A percentile compares a stretch with the other conserved stretches of the same genome.
Conservation (phyloP, 139 green algal genomes). For the Penium margaritaceum region DNA sequence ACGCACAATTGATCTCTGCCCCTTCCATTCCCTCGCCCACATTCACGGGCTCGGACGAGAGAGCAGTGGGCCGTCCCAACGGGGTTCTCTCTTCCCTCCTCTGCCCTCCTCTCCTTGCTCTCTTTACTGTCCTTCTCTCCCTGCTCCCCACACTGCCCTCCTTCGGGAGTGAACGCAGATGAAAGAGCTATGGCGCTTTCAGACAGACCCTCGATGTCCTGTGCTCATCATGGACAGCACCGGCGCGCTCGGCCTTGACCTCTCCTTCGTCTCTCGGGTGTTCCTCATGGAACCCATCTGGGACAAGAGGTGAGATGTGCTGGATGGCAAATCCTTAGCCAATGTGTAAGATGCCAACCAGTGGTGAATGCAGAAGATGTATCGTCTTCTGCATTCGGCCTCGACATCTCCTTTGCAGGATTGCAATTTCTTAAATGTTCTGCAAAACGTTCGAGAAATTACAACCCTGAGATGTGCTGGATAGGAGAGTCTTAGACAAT, state of each 20-base stretch:
- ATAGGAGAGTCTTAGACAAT: no score
- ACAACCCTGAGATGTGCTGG: neutral
- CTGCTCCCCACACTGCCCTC: neutral
- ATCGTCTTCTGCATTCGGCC: no score
- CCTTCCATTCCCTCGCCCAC: no score
- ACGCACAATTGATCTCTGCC: no score
- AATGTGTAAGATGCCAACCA: no score
- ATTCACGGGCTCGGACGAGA: no score
- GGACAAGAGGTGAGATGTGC: constrained; percentile 54
- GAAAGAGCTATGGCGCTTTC: constrained; percentile 22
- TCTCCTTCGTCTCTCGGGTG: constrained; percentile 75
- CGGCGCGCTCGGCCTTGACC: constrained; percentile 77
- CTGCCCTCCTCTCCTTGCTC: neutral
- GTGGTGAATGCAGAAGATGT: no score
- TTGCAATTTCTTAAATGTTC: neutral
- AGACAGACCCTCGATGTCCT: constrained; percentile 15
- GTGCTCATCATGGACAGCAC: constrained; percentile 48
- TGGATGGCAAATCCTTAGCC: no score
- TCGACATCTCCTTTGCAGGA: neutral
- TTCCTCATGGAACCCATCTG: constrained; percentile 90
- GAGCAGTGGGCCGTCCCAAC: no score
- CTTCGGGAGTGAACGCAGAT: constrained; percentile 17
- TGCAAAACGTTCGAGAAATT: neutral
- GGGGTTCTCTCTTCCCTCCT: no score
- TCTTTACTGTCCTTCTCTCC: neutral